A percentile compares a stretch with the other conserved stretches of the same genome.
These are phyloP conservation scores for Cytospora paraplurivora DNA, from an alignment of 2,329 filamentous ascomycete species.

Conservation along the genomic window DNA sequence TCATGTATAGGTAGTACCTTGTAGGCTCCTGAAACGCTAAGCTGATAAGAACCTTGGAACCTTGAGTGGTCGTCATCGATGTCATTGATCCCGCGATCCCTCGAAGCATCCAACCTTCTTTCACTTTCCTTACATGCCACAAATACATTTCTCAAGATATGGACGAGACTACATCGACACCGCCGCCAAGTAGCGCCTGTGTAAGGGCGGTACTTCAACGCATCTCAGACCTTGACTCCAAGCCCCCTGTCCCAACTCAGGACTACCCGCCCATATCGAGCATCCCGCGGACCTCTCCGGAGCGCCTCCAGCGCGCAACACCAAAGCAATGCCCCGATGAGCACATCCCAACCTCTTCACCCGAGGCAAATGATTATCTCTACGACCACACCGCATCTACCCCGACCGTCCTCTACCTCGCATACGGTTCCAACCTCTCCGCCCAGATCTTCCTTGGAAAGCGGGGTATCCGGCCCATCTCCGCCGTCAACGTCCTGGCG, in stretches of 20 bases:
- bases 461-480: constrained; percentile 79
- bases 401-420: constrained; percentile 72
- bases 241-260: background rate
- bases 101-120: background rate
- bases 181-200: constrained; percentile 9
- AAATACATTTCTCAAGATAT: background rate
- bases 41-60: background rate
- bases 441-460: constrained; percentile 76
- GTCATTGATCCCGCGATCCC: background rate
- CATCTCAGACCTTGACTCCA: constrained; percentile 20
- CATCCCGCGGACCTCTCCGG: constrained; percentile 42
- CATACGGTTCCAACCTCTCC: constrained; percentile 89
- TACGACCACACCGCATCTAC: constrained; percentile 24
- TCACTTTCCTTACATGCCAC: background rate
- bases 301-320: constrained; percentile 41
- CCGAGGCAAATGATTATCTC: constrained; percentile 32
- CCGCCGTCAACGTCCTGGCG: constrained; percentile 78
- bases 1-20: no score
- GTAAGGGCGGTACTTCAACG: constrained; percentile 11
- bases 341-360: constrained; percentile 34
- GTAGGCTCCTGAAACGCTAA: background rate
- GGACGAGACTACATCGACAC: background rate
- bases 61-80: background rate
- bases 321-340: constrained; percentile 30
- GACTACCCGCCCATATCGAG: constrained; percentile 36